A percentile compares a stretch with the other conserved stretches of the same genome.
These are phyloP conservation scores for Sphagnum magellanicum DNA, from an alignment of 228 moss, liverwort and hornwort genomes.

Conservation along the genomic window DNA sequence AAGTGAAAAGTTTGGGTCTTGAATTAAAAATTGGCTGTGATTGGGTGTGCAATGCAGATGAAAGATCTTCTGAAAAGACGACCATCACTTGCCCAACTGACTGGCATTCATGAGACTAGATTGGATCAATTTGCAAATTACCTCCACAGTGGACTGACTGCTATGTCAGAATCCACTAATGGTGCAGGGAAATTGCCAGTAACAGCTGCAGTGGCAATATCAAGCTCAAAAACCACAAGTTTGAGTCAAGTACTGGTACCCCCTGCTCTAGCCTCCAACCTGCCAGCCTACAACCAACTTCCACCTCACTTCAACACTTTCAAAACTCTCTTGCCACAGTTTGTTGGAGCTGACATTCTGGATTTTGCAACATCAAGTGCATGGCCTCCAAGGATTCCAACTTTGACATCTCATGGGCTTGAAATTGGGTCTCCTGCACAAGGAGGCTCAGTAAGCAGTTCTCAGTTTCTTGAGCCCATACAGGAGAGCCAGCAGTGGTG, in stretches of 20 bases:
- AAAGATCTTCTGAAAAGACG: conserved; percentile 14
- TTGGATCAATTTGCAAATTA: conserved; percentile 30
- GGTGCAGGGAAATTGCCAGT: neutral
- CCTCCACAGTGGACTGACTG: conserved; percentile 12
- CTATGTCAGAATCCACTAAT: conserved; percentile 4
- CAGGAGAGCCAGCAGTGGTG: conserved; percentile 1
- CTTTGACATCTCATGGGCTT: neutral
- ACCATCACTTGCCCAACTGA: conserved; percentile 25
- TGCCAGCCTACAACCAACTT: neutral
- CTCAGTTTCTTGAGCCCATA: neutral
- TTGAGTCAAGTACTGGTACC: neutral
- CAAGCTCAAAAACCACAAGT: neutral
- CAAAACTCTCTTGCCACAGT: conserved; percentile 1
- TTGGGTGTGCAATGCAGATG: conserved; percentile 5
- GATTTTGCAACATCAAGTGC: neutral
- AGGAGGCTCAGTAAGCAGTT: too few species aligned
- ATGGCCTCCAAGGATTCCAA: neutral
- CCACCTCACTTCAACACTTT: conserved; percentile 6
- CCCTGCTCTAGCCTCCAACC: neutral
- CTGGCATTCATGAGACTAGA: conserved; percentile 30
- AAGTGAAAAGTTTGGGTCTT: too few species aligned
- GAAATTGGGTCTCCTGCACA: neutral
- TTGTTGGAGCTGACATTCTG: neutral
- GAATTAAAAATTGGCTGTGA: too few species aligned
- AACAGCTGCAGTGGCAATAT: neutral